These are phyloP conservation scores for Stachybotrys chlorohalonatus DNA, from an alignment of 2,329 filamentous ascomycete species.

Conservation along the genomic window DNA sequence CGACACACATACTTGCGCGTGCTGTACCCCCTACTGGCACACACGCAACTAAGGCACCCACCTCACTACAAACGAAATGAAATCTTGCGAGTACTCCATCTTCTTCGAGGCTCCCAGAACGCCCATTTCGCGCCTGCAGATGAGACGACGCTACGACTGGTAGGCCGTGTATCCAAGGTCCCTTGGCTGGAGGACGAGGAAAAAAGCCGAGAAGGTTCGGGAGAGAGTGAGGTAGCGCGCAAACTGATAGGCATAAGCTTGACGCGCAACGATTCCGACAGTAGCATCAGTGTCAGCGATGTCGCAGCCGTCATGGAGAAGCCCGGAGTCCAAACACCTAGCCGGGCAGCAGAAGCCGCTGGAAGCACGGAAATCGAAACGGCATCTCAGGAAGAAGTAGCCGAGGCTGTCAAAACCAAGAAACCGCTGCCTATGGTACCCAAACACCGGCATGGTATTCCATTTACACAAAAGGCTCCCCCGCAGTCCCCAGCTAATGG, in stretches of 20 bases:
- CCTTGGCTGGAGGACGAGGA: conserved; percentile 51
- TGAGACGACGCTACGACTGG: conserved; percentile 68
- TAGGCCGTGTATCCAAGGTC: conserved; percentile 65
- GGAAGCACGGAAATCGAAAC: conserved; percentile 7
- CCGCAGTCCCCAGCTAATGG: conserved; percentile 17
- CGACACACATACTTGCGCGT: conserved; percentile 94
- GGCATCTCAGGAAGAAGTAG: conserved; percentile 10
- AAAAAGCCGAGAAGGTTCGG: conserved; percentile 20
- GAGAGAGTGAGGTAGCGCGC: conserved; percentile 39
- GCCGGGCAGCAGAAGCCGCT: conserved; percentile 32
- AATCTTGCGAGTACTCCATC: conserved; percentile 63
- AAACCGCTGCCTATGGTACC: conserved; percentile 46
- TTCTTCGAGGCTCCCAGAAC: conserved; percentile 56
- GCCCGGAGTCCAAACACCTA: conserved; percentile 73
- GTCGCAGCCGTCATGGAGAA: conserved; percentile 74
- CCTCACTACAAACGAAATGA: conserved; percentile 90
- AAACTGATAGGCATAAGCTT: conserved; percentile 65
- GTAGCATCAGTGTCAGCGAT: conserved; percentile 66
- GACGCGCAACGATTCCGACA: conserved; percentile 54
- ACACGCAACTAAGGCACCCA: conserved; percentile 80
- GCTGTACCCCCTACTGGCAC: conserved; percentile 77
- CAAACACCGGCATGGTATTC: conserved; percentile 45
- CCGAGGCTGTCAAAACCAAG: conserved; percentile 24
- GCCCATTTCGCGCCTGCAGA: conserved; percentile 74
- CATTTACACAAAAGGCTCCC: conserved; percentile 23